Base-by-base conservation (phyloP, 2,329 filamentous ascomycete species). In the Pestalotiopsis sp. region DNA sequence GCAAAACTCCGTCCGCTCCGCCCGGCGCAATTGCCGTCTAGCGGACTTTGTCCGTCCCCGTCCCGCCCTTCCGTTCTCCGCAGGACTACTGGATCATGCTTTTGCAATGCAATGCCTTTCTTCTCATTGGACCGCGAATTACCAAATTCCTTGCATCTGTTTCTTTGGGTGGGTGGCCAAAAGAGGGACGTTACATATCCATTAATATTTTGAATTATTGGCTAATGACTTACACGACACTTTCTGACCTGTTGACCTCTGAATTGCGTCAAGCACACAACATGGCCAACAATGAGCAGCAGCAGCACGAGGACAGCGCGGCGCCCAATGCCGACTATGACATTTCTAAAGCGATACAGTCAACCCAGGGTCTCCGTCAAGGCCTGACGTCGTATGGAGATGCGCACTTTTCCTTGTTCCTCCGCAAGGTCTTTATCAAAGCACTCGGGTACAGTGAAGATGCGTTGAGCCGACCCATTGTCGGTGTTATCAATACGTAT, bases 381-480 rank as follows among this genome's bases (percentile, higher is more conserved):
- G 89, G 89, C 1, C 84, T 93, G 1, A 86, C 91, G 2, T 89
- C 87, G 0, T 93, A 93, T 73, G 92, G 92, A 60, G 92, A 94
- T 72, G 83, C 90, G 7, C 91, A 93, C 78, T 94, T 94, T 81
- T 91, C 90, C 0, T 84, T 93, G 2, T 93, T 93, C 75, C 84
- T 93, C 0, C 86, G 92, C 41, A 93, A 93, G 74, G 91, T 90
- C 31, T 93, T 93, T 78, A 93, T 93, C 82, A 93, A 93, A 78
- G 91, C 91, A 0, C 83, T 93, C 1, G 92, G 92, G 0, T 93
- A 93, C 77, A 89, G 88, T 68, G 91, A 93, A 72, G 90, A 92
- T 74, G 89, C 91, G 0, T 85, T 94, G 0, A 89, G 89, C 0
- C 82, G 90, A 1, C 91, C 92, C 2, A 92, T 93, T 68, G 84